A percentile compares a stretch with the other conserved stretches of the same genome.
Conservation (phyloP, 306 rosid genomes). For the Acmispon strigosus region DNA sequence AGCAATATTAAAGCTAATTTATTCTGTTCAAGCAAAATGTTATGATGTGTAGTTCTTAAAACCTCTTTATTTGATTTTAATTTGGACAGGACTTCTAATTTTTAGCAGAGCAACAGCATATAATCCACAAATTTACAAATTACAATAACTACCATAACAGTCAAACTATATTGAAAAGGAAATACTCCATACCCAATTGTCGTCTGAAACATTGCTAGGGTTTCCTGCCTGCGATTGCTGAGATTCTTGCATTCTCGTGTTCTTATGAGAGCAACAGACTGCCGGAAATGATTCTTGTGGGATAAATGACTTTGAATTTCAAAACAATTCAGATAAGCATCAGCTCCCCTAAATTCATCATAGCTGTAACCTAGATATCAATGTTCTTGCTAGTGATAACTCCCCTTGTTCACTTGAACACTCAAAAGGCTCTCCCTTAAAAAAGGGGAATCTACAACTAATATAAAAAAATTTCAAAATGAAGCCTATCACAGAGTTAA, state of each 20-base stretch:
- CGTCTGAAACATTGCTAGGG: not conserved
- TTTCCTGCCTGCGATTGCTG: not conserved
- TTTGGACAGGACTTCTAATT: not conserved
- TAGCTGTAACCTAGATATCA: no score
- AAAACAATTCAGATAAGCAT: no score
- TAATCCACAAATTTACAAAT: not conserved
- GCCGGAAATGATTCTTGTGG: not conserved
- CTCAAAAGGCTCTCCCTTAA: constrained; percentile 2
- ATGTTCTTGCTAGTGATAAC: no score
- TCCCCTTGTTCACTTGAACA: no score
- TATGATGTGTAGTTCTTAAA: not conserved
- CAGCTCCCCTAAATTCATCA: no score
- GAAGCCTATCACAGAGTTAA: not conserved
- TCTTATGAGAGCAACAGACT: not conserved
- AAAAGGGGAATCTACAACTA: no score
- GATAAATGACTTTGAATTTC: not conserved
- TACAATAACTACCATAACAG: not conserved
- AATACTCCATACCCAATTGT: constrained; percentile 29
- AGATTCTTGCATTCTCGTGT: not conserved
- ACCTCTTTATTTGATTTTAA: not conserved
- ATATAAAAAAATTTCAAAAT: no score
- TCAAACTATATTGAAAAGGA: not conserved
- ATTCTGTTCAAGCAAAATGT: not conserved
- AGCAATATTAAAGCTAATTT: no score
- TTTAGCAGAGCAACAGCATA: not conserved